phyloP scores from a whole-genome alignment of 2,329 filamentous ascomycete genomes.

The Cladobotryum protrusum region DNA sequence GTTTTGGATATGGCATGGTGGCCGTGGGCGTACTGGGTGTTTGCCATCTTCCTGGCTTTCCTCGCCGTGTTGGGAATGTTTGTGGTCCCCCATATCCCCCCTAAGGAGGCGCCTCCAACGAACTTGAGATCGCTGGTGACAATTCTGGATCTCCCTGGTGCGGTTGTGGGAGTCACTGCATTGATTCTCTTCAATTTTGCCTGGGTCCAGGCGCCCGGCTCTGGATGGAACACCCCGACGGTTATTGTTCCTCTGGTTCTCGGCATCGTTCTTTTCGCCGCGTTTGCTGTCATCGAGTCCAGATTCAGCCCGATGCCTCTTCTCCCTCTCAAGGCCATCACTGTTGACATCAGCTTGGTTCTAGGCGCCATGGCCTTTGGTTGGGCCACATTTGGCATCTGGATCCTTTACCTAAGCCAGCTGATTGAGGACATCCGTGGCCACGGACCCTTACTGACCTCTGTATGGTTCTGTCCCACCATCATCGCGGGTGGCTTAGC shows the following conservation, averaged over 20 bases:
- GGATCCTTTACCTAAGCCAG: conserved; percentile 46
- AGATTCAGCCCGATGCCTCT: conserved; percentile 44
- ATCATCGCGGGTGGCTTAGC: conserved; percentile 39
- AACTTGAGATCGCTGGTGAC: conserved; percentile 17
- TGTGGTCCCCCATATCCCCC: conserved; percentile 28
- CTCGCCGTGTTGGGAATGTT: conserved; percentile 27
- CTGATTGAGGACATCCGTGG: conserved; percentile 40
- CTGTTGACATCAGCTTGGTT: conserved; percentile 48
- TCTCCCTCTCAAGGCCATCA: conserved; percentile 46
- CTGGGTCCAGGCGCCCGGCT: conserved; percentile 58
- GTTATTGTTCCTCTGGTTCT: conserved; percentile 52
- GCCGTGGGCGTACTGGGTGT: conserved; percentile 43
- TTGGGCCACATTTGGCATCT: conserved; percentile 50
- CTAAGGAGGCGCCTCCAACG: conserved; percentile 11
- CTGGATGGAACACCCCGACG: conserved; percentile 52
- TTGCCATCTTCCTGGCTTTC: conserved; percentile 29
- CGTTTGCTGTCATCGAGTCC: conserved; percentile 53
- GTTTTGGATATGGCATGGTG: conserved; percentile 38
- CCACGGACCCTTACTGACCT: conserved; percentile 36
- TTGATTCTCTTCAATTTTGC: conserved; percentile 60
- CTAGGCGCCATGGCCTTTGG: conserved; percentile 47
- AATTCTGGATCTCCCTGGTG: conserved; percentile 35
- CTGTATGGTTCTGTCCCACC: conserved; percentile 40
- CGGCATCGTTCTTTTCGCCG: conserved; percentile 45
- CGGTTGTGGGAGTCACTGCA: conserved; percentile 42